These are phyloP conservation scores for Pythium brachiatum DNA, from an alignment of 352 stramenopile genomes.

Conservation along the genomic window DNA sequence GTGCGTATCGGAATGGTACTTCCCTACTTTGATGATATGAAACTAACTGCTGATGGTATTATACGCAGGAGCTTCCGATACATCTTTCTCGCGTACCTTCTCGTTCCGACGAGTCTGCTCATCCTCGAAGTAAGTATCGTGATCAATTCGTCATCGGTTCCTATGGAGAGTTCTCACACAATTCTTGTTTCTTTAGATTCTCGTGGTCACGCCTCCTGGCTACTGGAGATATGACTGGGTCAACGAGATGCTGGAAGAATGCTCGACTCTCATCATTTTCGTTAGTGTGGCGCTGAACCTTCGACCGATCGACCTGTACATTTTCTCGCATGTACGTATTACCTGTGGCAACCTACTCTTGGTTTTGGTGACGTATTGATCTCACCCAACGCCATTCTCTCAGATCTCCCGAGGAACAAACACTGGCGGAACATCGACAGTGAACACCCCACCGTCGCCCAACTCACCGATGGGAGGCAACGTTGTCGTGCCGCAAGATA, in stretches of 20 bases:
- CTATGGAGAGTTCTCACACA: neutral
- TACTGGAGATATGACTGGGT: constrained; percentile 65
- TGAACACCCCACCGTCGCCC: constrained; percentile 6
- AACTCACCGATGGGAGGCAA: constrained; percentile 3
- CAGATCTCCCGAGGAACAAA: constrained; percentile 33
- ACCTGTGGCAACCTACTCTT: neutral
- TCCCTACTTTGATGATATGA: neutral
- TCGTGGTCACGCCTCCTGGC: constrained; percentile 50
- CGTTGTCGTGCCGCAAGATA: constrained; percentile 12
- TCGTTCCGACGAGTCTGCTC: constrained; percentile 53
- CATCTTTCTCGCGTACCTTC: constrained; percentile 51
- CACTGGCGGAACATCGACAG: neutral
- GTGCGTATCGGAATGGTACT: constrained; percentile 28
- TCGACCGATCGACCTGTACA: constrained; percentile 49
- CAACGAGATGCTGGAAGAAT: constrained; percentile 48
- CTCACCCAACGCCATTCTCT: neutral
- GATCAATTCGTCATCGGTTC: neutral
- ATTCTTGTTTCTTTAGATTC: constrained; percentile 26
- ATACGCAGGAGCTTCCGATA: constrained; percentile 56
- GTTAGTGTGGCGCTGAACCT: constrained; percentile 38
- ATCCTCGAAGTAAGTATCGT: constrained; percentile 43
- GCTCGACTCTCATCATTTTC: constrained; percentile 44
- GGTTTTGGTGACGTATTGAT: neutral
- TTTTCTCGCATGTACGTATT: constrained; percentile 37
- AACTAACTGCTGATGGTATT: constrained; percentile 3